Evolutionary conservation across 352 stramenopile genomes (phyloP), one percentile per base, ranked within the genome.

Genomic region (Pythium phragmiticola): DNA sequence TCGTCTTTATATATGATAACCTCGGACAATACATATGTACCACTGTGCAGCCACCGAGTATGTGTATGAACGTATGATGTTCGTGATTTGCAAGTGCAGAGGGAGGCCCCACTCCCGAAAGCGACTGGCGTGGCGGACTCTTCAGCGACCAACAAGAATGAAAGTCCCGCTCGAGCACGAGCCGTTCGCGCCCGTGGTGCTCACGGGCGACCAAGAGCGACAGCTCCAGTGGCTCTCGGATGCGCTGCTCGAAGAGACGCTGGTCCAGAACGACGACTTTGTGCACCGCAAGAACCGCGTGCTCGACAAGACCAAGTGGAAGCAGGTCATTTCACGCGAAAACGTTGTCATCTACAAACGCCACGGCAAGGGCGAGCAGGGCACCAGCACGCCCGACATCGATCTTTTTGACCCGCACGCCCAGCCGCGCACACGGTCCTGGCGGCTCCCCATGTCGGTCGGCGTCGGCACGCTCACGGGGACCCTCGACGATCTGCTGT

Each of bases 401-500:
- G 55, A 45, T 11, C 55, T 61, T n/a, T 37, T 17, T 26, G n/a
- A 51, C 14, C 42, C 42, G 11, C 3, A 34, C 6, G 8, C 3
- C 73, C 79, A 60, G 19, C 76, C 69, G 52, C 49, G 82, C 42
- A 59, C 83, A 17, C 68, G 80, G 19, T 36, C 33, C 23, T 61
- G 55, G 55, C 41, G 43, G 45, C 65, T 87, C 56, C 17, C 51
- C 9, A 4, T 53, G 65, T 78, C n/a, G 50, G 69, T 45, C 63
- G 68, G 30, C 41, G 45, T 53, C 69, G 69, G 14, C 60, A 70
- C 59, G 66, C 77, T 34, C 63, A 73, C 49, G 50, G 78, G 78
- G 7, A 74, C 77, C 12, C 70, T 88, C 19, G 75, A 88, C 36
- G 75, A 84, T 39, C 36, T 84, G 46, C 45, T 88, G 21, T 88